Conservation (phyloP, 768 basidiomycete genomes). For the Suillus placidus region DNA sequence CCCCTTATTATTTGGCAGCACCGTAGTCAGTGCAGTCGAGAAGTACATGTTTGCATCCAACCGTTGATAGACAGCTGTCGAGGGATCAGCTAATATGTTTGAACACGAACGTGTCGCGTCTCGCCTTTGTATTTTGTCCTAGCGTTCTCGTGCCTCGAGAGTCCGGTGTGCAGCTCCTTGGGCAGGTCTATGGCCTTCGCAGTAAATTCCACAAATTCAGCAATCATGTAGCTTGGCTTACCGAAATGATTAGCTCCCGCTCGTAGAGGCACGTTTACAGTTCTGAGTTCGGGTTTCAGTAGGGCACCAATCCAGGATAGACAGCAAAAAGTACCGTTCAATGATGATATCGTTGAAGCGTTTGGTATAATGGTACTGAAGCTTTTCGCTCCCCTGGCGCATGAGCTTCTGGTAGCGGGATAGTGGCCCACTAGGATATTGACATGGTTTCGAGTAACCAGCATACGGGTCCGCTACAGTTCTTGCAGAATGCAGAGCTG, state of each 20-base stretch:
- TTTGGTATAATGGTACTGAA: slow-evolving; percentile 61
- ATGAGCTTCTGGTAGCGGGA: slow-evolving; percentile 46
- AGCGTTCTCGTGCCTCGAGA: slow-evolving; percentile 30
- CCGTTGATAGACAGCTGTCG: slow-evolving; percentile 56
- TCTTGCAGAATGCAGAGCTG: slow-evolving; percentile 34
- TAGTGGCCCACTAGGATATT: slow-evolving; percentile 47
- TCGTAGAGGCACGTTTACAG: slow-evolving; percentile 50
- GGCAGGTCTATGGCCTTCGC: slow-evolving; percentile 44
- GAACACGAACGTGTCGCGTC: slow-evolving; percentile 9
- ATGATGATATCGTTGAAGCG: slow-evolving; percentile 42
- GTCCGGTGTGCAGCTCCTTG: slow-evolving; percentile 38
- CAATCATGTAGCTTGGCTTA: slow-evolving; percentile 26
- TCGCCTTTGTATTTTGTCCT: slow-evolving; percentile 32
- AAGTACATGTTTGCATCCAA: slow-evolving; percentile 56
- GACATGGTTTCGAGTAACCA: slow-evolving; percentile 49
- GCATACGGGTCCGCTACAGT: slow-evolving; percentile 29
- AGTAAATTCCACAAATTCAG: slow-evolving; percentile 2
- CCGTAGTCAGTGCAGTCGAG: slow-evolving; percentile 63
- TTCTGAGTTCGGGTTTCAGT: not conserved
- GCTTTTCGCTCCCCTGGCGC: slow-evolving; percentile 35
- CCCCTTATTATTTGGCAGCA: slow-evolving; percentile 54
- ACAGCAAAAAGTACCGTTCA: slow-evolving; percentile 48
- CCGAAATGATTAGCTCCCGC: slow-evolving; percentile 55
- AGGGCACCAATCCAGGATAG: not conserved
- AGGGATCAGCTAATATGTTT: not conserved